Base-by-base conservation (phyloP, 2,329 filamentous ascomycete genomes). In the Lasiodiplodia theobromae region DNA sequence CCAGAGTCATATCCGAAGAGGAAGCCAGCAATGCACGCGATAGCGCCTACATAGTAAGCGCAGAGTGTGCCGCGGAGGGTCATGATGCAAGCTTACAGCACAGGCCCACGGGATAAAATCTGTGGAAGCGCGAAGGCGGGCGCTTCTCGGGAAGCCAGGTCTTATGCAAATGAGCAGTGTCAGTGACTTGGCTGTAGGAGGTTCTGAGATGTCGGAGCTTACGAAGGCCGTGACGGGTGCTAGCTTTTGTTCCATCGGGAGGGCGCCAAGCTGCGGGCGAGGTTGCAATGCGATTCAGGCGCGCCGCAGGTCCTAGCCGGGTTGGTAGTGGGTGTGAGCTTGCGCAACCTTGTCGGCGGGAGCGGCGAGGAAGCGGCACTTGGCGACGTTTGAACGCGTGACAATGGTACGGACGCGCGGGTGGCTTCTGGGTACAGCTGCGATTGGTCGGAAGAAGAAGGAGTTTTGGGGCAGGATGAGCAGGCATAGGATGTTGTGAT, bases 21-120 rank as follows among this genome's bases (percentile, higher is more conserved):
- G 70, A 85, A 84, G 0, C 85, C 85, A 7, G 84, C 85, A 71
- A 85, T 82, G 71, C 84, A 87, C 14, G 86, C 82, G 3, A 86
- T 82, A 1, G 77, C 77, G 2, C 83, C 84, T 11, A 87, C 79
- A 80, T 82, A 86, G 73, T 86, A 87, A 37, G 84, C 83, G 68
- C 85, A 78, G 40, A 84, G 71, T 66, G 76, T 81, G 28, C 83
- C 83, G 47, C 37, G 25, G 75, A 38, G 12, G 14, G 40, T 47
- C 65, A 67, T 67, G n/a, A 18, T 60, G 65, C 18, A 23, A 51
- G 40, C 54, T 47, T 47, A 51, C 69, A 34, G 40, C 18, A 28
- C 16, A 12, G 14, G n/a, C 38, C 14, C 18, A 57, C 25, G 25
- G 25, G 10, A 12, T 25, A 73, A 71, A 72, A 66, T n/a, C n/a